These are phyloP conservation scores for Alternaria novae-zelandiae DNA, from an alignment of 2,329 filamentous ascomycete genomes.

Conservation along the genomic window DNA sequence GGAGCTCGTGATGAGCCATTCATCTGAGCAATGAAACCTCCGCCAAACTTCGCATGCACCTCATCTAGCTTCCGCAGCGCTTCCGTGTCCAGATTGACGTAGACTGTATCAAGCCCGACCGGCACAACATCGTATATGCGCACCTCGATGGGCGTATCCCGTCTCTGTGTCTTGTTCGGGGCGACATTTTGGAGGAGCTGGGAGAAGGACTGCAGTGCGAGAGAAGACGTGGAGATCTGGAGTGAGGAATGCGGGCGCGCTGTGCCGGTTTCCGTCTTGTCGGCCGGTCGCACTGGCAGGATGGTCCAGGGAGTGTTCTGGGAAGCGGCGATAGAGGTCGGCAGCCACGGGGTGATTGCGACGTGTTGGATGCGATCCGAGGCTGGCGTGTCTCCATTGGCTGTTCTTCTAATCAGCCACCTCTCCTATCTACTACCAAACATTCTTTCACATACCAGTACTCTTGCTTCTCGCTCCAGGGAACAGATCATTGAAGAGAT, in stretches of 20 bases:
- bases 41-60: constrained; percentile 81
- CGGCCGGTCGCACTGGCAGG: constrained; percentile 69
- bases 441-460: constrained; percentile 22
- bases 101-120: constrained; percentile 81
- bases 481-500: constrained; percentile 83
- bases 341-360: constrained; percentile 76
- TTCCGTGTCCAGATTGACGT: constrained; percentile 83
- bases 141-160: constrained; percentile 82
- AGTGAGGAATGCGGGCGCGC: constrained; percentile 74
- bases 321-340: constrained; percentile 56
- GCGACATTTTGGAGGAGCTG: constrained; percentile 74
- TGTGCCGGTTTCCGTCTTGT: constrained; percentile 41
- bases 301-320: constrained; percentile 81
- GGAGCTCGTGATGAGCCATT: constrained; percentile 43
- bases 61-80: constrained; percentile 80
- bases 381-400: constrained; percentile 10
- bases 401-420: constrained; percentile 10
- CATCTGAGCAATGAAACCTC: constrained; percentile 56
- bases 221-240: constrained; percentile 75
- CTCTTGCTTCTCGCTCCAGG: constrained; percentile 50
- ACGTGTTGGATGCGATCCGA: constrained; percentile 60
- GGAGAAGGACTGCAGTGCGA: constrained; percentile 79
- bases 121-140: constrained; percentile 81
- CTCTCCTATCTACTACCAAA: not conserved
- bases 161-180: constrained; percentile 75